Percentiles rank a stretch among this genome's conserved stretches.
Conservation (phyloP, 768 basidiomycete genomes). For the Trametes cinnabarina region DNA sequence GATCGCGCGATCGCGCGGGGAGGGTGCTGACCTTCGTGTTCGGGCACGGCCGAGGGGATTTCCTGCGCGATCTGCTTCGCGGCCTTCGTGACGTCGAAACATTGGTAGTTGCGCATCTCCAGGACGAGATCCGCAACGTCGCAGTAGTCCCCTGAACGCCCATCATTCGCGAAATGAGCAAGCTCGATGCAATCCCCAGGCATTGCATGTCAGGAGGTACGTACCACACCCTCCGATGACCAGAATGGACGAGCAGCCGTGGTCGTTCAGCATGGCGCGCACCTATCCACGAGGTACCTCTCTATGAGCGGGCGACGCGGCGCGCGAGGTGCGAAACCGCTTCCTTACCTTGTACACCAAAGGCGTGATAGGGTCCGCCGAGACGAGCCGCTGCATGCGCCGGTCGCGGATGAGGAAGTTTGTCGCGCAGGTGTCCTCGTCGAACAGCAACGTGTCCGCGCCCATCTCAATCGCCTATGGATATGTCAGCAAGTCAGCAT, state of each 20-base stretch:
- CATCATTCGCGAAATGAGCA: background rate
- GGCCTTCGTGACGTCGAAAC: conserved; percentile 15
- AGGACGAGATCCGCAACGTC: conserved; percentile 22
- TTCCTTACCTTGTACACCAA: conserved; percentile 14
- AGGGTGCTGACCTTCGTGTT: conserved; percentile 4
- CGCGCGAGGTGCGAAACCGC: too few relatives aligned
- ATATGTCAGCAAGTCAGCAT: too few relatives aligned
- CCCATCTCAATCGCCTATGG: conserved; percentile 19
- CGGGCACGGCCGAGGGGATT: conserved; percentile 16
- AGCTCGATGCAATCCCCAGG: background rate
- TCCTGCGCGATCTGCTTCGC: conserved; percentile 17
- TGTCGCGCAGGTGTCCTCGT: conserved; percentile 23
- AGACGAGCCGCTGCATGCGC: conserved; percentile 20
- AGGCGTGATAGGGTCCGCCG: conserved; percentile 18
- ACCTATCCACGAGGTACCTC: conserved; percentile 4
- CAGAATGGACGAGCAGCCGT: conserved; percentile 16
- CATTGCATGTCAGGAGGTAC: background rate
- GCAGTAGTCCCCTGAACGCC: conserved; percentile 17
- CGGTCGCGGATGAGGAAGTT: conserved; percentile 22
- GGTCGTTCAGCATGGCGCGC: conserved; percentile 14
- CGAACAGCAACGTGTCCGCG: conserved; percentile 19
- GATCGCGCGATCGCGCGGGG: background rate
- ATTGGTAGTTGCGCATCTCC: conserved; percentile 21
- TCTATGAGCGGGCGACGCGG: too few relatives aligned
- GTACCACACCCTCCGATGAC: conserved; percentile 25